Base-by-base conservation (phyloP, 805 yeast species). In the Sugiyamaella mastotermitis region DNA sequence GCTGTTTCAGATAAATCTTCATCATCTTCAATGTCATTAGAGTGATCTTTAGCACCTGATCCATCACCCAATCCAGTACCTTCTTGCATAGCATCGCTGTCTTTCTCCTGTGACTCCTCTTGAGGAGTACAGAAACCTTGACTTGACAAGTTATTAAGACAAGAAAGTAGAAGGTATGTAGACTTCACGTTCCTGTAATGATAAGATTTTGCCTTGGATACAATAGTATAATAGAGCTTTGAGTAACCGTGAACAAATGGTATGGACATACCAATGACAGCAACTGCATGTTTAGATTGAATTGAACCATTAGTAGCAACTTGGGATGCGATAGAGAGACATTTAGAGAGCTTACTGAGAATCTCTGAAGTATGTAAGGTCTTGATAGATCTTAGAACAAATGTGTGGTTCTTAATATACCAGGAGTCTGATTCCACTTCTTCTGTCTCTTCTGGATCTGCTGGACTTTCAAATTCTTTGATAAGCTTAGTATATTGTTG, bases 11-110 rank as follows among this genome's bases (percentile, higher is more conserved):
- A 67, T 34, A 90, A 66, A 20, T 31, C 33, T 20, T 31, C 33
- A 20, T 31, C 96, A 37, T 88, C 94, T 46, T 81, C 96, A 34
- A 81, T 82, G 55, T 87, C 94, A 36, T 86, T 80, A 0, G 90
- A 76, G 49, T 82, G 76, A 51, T 83, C 80, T 18, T 76, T 70
- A 2, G 83, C 95, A 47, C 96, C 97, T 39, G 74, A 79, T 17
- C 97, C 98, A 52, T 90, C 92, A 24, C 98, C 98, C 15, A 84
- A 64, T 5, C 94, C 94, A 5, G 95, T 84, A 32, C 97, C 97
- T 31, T 84, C 92, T 29, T 82, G 81, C 42, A 80, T 57, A 37
- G 82, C 71, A 33, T 71, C 71, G 34, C 73, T 69, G 13, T 74
- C 74, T 43, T 75, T 77, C 40, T 79, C 75, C 39, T 79, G 81